A percentile compares a stretch with the other conserved stretches of the same genome.
Conservation (phyloP, 1,284 basidiomycete species). For the Cystobasidiaceae sp. region DNA sequence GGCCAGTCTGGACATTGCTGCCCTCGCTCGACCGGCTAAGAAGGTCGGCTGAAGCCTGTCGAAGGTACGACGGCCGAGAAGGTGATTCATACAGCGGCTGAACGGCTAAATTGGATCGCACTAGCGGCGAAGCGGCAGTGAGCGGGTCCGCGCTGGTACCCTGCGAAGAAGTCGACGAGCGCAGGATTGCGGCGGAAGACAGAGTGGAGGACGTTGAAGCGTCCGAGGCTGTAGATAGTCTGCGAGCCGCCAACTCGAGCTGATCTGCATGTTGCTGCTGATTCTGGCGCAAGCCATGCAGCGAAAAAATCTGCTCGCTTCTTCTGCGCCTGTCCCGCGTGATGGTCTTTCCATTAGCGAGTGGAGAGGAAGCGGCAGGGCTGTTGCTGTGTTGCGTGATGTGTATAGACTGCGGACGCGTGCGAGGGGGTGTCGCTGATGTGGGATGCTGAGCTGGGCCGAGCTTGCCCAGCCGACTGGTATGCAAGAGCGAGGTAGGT, state of each 20-base stretch:
- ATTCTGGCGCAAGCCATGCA: neutral
- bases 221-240: neutral
- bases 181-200: too few relatives aligned
- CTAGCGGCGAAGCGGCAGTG: constrained; percentile 5
- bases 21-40: neutral
- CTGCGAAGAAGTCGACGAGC: constrained; percentile 8
- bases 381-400: neutral
- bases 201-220: too few relatives aligned
- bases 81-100: neutral
- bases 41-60: neutral
- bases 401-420: constrained; percentile 1
- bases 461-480: neutral
- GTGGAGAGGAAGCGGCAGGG: neutral
- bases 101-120: too few relatives aligned
- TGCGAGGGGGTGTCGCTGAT: constrained; percentile 2
- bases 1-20: too few relatives aligned
- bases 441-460: too few relatives aligned
- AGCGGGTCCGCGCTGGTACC: constrained; percentile 12
- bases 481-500: neutral
- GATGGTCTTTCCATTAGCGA: constrained; percentile 6
- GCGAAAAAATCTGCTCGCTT: neutral
- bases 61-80: neutral
- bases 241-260: neutral
- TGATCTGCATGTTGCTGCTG: neutral
- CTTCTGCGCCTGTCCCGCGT: neutral